phyloP scores from a whole-genome alignment of 129 eudicot species.

The Flaveria ramosissima region DNA sequence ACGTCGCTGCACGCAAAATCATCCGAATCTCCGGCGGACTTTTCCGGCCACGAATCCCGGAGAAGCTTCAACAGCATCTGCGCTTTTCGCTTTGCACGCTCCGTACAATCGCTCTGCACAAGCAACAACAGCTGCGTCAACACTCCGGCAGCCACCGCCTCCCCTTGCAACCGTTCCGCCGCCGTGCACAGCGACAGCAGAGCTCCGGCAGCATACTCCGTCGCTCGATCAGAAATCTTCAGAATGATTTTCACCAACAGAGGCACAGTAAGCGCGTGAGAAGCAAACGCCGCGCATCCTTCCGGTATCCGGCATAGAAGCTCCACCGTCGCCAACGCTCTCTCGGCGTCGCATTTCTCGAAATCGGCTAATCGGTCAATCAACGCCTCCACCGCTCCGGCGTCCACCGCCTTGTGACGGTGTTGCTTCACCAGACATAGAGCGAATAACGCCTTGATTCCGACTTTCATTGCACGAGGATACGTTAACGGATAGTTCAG shows the following conservation, averaged over 20 bases:
- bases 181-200: slow-evolving; percentile 67
- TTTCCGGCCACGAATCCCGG: slow-evolving; percentile 88
- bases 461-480: slow-evolving; percentile 77
- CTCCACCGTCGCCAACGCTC: slow-evolving; percentile 91
- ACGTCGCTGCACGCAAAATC: slow-evolving; percentile 77
- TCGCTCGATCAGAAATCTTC: slow-evolving; percentile 80
- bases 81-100: slow-evolving; percentile 88
- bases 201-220: slow-evolving; percentile 95
- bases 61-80: slow-evolving; percentile 86
- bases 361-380: slow-evolving; percentile 61
- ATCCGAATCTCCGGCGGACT: slow-evolving; percentile 60
- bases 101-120: slow-evolving; percentile 95
- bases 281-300: slow-evolving; percentile 73
- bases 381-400: slow-evolving; percentile 79
- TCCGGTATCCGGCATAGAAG: slow-evolving; percentile 71
- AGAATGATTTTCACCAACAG: slow-evolving; percentile 65
- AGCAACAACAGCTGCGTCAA: slow-evolving; percentile 76
- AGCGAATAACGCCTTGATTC: slow-evolving; percentile 79
- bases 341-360: slow-evolving; percentile 87
- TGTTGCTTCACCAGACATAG: slow-evolving; percentile 77
- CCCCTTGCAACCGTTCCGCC: slow-evolving; percentile 63
- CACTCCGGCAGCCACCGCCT: slow-evolving; percentile 91
- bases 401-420: slow-evolving; percentile 81
- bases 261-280: slow-evolving; percentile 79
- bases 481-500: slow-evolving; percentile 54